Evolutionary conservation across 1,284 basidiomycete species (phyloP).

Genomic region (Cutaneotrichosporon sp.): DNA sequence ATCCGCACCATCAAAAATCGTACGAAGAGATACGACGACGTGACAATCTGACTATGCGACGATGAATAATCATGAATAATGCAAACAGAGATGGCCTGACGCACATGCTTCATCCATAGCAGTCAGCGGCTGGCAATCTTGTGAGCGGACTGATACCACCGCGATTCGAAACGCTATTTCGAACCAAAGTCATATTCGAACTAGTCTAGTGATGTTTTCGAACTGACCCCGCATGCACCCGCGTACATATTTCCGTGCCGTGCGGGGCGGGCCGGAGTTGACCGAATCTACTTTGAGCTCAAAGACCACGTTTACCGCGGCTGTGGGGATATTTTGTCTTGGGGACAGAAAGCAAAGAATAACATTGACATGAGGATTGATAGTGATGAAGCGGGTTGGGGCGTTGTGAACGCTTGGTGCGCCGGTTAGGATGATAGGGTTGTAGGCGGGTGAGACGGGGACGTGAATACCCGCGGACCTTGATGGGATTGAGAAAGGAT

Average conservation of each 20-base stretch:
- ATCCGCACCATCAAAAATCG: too few species aligned
- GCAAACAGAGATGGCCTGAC: too few species aligned
- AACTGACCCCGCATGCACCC: not conserved
- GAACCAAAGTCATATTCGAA: not conserved
- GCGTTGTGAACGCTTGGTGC: not conserved
- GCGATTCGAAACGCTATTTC: too few species aligned
- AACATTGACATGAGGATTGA: not conserved
- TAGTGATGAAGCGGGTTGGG: not conserved
- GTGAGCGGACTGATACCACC: too few species aligned
- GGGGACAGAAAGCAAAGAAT: too few species aligned
- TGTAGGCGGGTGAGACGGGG: not conserved
- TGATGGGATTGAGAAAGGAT: not conserved
- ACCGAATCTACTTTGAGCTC: not conserved
- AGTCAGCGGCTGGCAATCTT: too few species aligned
- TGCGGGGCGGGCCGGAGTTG: not conserved
- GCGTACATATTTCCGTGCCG: not conserved
- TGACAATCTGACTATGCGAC: too few species aligned
- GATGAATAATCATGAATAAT: too few species aligned
- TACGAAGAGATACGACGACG: too few species aligned
- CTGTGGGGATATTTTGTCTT: not conserved
- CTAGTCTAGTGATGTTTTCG: not conserved
- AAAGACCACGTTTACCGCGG: not conserved
- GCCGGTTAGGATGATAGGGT: not conserved
- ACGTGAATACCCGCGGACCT: constrained; percentile 2
- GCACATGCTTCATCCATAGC: too few species aligned